Evolutionary conservation across 2,329 filamentous ascomycete species (phyloP), one percentile per base, ranked within the genome.

Genomic region (Beauveria rudraprayagi): DNA sequence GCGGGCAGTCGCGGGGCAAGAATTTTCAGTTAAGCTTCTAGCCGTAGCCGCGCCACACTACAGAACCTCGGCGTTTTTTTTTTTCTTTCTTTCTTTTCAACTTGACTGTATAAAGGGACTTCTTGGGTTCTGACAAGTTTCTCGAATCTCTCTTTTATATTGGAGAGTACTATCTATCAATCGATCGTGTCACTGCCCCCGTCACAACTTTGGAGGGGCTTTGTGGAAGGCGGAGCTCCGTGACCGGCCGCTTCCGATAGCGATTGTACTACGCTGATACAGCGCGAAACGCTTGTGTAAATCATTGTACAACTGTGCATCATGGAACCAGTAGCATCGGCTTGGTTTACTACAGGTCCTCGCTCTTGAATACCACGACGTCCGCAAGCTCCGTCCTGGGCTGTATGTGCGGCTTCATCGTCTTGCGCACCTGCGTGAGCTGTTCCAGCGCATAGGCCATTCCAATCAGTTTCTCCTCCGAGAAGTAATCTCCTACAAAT

Each of bases 371-470:
- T 50, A 24, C 44, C n/a, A 66, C 61, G 14, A 67, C 52, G 55
- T 74, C 68, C 2, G 9, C 61, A 41, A 75, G 40, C 58, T 74
- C 72, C 1, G 68, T 72, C 24, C 28, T 67, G 2, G 73, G 72
- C 57, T 65, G 51, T 0, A 73, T 58, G 11, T 68, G 68, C 2
- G 70, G 69, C 55, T 67, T 66, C 8, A 73, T 64, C n/a, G 61
- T 63, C 11, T 66, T 61, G 8, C 74, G 63, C 2, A 69, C 67
- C 43, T 63, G 61, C 0, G 72, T 87, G 64, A 77, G 74, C 73
- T 88, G 83, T 75, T 91, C 87, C 71, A 84, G 89, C 4, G 84
- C 86, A 75, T 87, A 89, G 7, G 86, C 87, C 68, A 85, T 80
- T 0, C 82, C 83, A 61, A 90, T 82, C 65, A 91, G 67, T 34